Conservation (phyloP, 495 filamentous ascomycete genomes). For the Penicillium herquei region DNA sequence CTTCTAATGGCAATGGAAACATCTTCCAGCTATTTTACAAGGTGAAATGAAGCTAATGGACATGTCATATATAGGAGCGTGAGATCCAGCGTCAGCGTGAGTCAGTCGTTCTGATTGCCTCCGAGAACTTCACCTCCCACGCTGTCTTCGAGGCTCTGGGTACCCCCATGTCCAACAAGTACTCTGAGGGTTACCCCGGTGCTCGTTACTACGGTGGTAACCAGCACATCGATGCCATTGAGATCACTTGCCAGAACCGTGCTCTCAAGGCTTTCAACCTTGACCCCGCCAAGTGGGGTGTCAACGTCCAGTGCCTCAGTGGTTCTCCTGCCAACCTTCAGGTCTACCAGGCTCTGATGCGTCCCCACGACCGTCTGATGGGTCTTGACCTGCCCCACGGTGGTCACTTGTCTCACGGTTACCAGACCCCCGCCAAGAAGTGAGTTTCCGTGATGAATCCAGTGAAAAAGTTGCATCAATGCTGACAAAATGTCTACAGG, state of each 20-base stretch:
- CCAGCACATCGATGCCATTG: constrained; percentile 95
- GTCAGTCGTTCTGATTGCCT: constrained; percentile 98
- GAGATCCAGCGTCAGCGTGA: constrained; percentile 97
- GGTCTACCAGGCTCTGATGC: constrained; percentile 99
- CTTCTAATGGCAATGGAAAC: not conserved
- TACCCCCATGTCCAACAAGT: constrained; percentile 99
- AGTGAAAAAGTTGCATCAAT: not conserved
- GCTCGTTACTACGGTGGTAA: constrained; percentile 99
- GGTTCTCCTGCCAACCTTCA: constrained; percentile 92
- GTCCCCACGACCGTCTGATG: constrained; percentile 94
- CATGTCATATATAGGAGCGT: constrained; percentile 59
- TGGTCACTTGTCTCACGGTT: constrained; percentile 96
- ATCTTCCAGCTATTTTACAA: not conserved
- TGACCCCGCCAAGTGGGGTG: constrained; percentile 88
- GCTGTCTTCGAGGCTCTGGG: constrained; percentile 94
- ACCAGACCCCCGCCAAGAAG: constrained; percentile 92
- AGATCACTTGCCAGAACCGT: constrained; percentile 93
- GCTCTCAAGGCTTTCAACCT: constrained; percentile 90
- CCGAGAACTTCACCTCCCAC: constrained; percentile 98
- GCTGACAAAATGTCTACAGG: constrained; percentile 36
- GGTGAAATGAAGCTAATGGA: constrained; percentile 1
- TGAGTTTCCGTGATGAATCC: constrained; percentile 40
- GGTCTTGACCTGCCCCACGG: constrained; percentile 96
- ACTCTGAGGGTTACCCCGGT: constrained; percentile 97
- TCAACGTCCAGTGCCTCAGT: constrained; percentile 95